These are phyloP conservation scores for Hanseniaspora occidentalis DNA, from an alignment of 805 yeast species.

Conservation along the genomic window DNA sequence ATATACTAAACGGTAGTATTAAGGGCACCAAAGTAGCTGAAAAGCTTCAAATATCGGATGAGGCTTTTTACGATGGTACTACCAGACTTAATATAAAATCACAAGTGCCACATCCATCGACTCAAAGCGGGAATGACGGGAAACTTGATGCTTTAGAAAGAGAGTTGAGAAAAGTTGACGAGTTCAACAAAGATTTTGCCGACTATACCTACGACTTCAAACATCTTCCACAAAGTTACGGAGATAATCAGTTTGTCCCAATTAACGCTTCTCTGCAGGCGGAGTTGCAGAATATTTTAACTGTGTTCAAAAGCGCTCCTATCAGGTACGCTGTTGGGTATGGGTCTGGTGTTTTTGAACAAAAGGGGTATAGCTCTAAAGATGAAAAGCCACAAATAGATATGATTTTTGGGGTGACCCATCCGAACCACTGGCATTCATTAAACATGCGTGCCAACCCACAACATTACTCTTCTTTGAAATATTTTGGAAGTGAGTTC, in stretches of 20 bases:
- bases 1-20: too few species aligned
- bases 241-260: constrained; percentile 42
- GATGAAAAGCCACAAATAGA: constrained; percentile 62
- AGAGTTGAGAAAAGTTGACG: constrained; percentile 17
- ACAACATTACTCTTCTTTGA: constrained; percentile 63
- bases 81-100: too few species aligned
- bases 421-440: constrained; percentile 66
- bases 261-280: constrained; percentile 32
- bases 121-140: too few species aligned
- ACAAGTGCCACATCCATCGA: too few species aligned
- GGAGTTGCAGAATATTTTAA: constrained; percentile 36
- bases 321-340: constrained; percentile 79
- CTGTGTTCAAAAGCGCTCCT: constrained; percentile 51
- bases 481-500: constrained; percentile 44
- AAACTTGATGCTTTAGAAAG: constrained; percentile 14
- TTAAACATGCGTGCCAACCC: constrained; percentile 55
- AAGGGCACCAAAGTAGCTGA: too few species aligned
- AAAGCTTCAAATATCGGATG: too few species aligned
- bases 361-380: constrained; percentile 35
- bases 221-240: constrained; percentile 45
- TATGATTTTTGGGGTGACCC: constrained; percentile 68
- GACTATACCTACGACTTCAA: constrained; percentile 21
- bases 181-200: constrained; percentile 15
- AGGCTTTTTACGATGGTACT: too few species aligned
- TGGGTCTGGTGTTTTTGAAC: constrained; percentile 88